Evolutionary conservation across 768 basidiomycete genomes (phyloP).

Genomic region (Boletus sensibilis): DNA sequence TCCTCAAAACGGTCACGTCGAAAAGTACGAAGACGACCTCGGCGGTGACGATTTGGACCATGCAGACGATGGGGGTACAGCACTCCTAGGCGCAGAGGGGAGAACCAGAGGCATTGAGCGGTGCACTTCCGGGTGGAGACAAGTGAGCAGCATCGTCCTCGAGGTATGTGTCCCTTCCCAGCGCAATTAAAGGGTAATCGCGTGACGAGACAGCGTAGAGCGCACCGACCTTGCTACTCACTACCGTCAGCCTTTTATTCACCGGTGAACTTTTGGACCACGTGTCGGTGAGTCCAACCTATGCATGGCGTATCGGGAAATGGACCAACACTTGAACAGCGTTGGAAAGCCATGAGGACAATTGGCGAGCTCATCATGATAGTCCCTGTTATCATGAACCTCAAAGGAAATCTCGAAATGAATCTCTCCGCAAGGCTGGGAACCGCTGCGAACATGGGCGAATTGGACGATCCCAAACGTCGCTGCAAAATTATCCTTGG

Average conservation of each 20-base stretch:
- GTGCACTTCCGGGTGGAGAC: conserved; percentile 45
- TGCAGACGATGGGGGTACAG: conserved; percentile 40
- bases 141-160: conserved; percentile 60
- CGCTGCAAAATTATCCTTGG: conserved; percentile 72
- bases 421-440: conserved; percentile 94
- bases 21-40: conserved; percentile 33
- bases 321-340: conserved; percentile 42
- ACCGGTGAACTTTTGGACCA: conserved; percentile 89
- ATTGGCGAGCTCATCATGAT: conserved; percentile 97
- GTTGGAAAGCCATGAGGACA: conserved; percentile 84
- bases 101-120: conserved; percentile 30
- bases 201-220: conserved; percentile 48
- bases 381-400: conserved; percentile 88
- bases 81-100: conserved; percentile 42
- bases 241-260: conserved; percentile 80
- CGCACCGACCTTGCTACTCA: conserved; percentile 82
- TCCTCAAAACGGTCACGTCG: conserved; percentile 14
- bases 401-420: conserved; percentile 99
- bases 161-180: conserved; percentile 50
- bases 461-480: conserved; percentile 69
- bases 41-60: conserved; percentile 9
- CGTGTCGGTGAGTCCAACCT: conserved; percentile 64
- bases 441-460: conserved; percentile 91
- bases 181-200: neutral
- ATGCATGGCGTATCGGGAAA: conserved; percentile 4